A percentile compares a stretch with the other conserved stretches of the same genome.
Conservation (phyloP, 148 eudicot genomes). For the Cornus suecica region DNA sequence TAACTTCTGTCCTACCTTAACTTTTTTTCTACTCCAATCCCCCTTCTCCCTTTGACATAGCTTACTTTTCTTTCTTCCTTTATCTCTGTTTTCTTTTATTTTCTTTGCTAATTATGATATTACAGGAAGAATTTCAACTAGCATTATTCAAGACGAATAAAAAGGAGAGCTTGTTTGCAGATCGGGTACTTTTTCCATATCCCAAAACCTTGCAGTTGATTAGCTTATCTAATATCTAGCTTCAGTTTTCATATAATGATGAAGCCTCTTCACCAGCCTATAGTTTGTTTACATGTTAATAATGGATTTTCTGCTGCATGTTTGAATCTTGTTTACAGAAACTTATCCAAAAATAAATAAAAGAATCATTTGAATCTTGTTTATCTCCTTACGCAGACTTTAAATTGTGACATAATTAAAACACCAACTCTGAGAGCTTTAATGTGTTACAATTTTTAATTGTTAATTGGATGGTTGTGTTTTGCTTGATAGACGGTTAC, state of each 20-base stretch:
- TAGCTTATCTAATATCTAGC: neutral
- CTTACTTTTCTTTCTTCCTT: neutral
- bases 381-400: neutral
- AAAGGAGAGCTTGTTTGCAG: conserved; percentile 72
- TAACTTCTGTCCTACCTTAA: neutral
- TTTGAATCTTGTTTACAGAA: neutral
- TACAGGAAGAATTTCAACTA: conserved; percentile 71
- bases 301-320: neutral
- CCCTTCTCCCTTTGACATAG: no score
- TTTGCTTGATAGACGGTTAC: neutral
- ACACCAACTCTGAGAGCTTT: neutral
- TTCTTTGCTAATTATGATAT: neutral
- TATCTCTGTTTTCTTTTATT: neutral
- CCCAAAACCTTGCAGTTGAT: neutral
- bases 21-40: neutral
- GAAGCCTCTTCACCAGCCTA: neutral
- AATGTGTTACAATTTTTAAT: neutral
- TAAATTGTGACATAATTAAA: neutral
- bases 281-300: neutral
- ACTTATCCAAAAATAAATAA: no score
- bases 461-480: neutral
- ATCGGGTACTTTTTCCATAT: conserved; percentile 38
- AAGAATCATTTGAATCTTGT: neutral
- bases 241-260: neutral
- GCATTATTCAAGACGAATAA: conserved; percentile 71